These are phyloP conservation scores for Boletus sensibilis DNA, from an alignment of 768 basidiomycete species.

Conservation along the genomic window DNA sequence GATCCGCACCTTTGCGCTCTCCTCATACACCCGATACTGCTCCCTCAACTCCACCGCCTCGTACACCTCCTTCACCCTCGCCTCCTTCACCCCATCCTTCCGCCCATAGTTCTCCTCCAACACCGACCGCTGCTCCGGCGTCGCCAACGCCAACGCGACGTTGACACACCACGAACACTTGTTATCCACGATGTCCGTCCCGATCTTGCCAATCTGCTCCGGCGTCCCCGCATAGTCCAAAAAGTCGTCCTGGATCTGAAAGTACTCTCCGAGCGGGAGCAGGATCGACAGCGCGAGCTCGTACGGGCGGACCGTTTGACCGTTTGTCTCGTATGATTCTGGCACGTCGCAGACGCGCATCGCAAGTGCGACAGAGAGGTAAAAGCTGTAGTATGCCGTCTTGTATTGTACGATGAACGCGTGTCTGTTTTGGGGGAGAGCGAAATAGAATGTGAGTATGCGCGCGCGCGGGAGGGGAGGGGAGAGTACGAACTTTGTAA, in stretches of 20 bases:
- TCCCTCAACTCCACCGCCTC: constrained; percentile 62
- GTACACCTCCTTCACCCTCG: constrained; percentile 69
- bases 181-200: constrained; percentile 98
- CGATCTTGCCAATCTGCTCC: constrained; percentile 93
- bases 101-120: constrained; percentile 69
- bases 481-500: constrained; percentile 50
- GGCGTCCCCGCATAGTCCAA: constrained; percentile 90
- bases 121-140: constrained; percentile 52
- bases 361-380: constrained; percentile 94
- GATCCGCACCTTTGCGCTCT: constrained; percentile 62
- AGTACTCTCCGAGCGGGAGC: constrained; percentile 93
- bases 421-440: too few relatives aligned
- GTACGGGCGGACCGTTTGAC: constrained; percentile 56
- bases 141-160: constrained; percentile 65
- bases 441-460: too few relatives aligned
- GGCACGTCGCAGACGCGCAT: constrained; percentile 76
- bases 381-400: constrained; percentile 97
- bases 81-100: constrained; percentile 48
- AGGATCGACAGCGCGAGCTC: constrained; percentile 77
- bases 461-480: too few relatives aligned
- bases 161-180: constrained; percentile 98
- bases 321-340: constrained; percentile 41
- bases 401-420: constrained; percentile 94
- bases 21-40: constrained; percentile 79
- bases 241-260: constrained; percentile 98